Base-by-base conservation (phyloP, 257 asterid genomes). In the Fraxinus excelsior region DNA sequence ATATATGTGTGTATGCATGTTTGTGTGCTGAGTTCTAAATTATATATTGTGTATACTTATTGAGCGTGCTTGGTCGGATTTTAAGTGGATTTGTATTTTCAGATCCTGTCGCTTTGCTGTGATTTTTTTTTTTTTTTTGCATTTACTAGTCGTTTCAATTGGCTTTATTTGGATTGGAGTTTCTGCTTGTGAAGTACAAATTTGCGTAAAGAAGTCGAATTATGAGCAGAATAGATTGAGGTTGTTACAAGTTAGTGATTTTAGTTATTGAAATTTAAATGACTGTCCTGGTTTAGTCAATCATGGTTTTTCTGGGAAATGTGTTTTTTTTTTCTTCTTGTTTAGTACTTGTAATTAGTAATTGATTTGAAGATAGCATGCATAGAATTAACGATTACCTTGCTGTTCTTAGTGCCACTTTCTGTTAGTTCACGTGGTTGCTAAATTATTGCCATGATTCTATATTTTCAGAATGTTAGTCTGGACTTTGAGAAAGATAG, bases 381-480 rank as follows among this genome's bases (percentile, higher is more conserved):
- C 10, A 34, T 5, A 62, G 68, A 58, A 62, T 62, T 14, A 62
- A 25, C 68, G 11, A 23, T 62, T 25, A 62, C 19, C 9, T 23
- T 2, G 68, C 32, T 19, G 26, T 25, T 62, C 18, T 62, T 25
- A 3, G 2, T 62, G 34, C 32, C 21, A 25, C 32, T 7, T 14
- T 62, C 34, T 23, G 32, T 25, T 28, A 46, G 46, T 68, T 28
- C 51, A 6, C 58, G 31, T 82, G 58, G 60, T 46, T 44, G 37
- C 82, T 29, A 64, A 67, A 49, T 77, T 7, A 25, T 60, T 56
- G 23, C 42, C 51, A 7, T 69, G 26, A 35, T n/a, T 70, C n/a
- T 19, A 25, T 25, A 26, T 37, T 72, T 34, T 77, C 86, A 91
- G 97, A 85, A 82, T 81, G 88, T 10, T 62, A 25, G 34, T 62